Evolutionary conservation across 495 filamentous ascomycete genomes (phyloP).

Genomic region (Emericellopsis terricola): DNA sequence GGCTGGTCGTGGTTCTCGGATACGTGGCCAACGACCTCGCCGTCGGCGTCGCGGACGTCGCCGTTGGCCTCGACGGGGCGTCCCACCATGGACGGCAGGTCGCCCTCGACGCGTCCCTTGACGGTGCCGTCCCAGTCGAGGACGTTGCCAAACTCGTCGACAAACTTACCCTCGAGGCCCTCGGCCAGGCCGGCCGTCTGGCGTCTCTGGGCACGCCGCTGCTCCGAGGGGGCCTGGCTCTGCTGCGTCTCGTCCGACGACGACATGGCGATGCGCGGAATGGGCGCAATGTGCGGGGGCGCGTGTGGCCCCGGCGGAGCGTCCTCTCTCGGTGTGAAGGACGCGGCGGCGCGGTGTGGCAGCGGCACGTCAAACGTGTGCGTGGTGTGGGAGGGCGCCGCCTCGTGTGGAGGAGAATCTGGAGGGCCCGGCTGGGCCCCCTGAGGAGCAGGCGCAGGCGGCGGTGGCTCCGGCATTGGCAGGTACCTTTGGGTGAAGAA

Average conservation of each 20-base stretch:
- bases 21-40: conserved; percentile 28
- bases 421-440: no score
- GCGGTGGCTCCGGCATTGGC: no score
- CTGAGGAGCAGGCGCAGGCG: no score
- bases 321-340: no score
- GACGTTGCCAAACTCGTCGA: conserved; percentile 58
- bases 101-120: conserved; percentile 24
- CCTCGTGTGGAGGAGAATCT: no score
- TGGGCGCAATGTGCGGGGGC: conserved; percentile 1
- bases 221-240: conserved; percentile 1
- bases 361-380: not conserved
- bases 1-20: conserved; percentile 18
- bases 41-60: conserved; percentile 24
- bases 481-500: no score
- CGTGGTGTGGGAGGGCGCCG: not conserved
- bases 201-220: no score
- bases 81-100: conserved; percentile 28
- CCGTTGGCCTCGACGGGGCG: conserved; percentile 21
- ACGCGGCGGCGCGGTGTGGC: no score
- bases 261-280: not conserved
- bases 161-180: conserved; percentile 51
- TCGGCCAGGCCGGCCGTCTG: conserved; percentile 22
- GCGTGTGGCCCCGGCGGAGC: no score
- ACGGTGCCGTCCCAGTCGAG: conserved; percentile 37
- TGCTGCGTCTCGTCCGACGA: no score